Evolutionary conservation across 2,329 filamentous ascomycete species (phyloP).

Genomic region (Drechslera avenae): DNA sequence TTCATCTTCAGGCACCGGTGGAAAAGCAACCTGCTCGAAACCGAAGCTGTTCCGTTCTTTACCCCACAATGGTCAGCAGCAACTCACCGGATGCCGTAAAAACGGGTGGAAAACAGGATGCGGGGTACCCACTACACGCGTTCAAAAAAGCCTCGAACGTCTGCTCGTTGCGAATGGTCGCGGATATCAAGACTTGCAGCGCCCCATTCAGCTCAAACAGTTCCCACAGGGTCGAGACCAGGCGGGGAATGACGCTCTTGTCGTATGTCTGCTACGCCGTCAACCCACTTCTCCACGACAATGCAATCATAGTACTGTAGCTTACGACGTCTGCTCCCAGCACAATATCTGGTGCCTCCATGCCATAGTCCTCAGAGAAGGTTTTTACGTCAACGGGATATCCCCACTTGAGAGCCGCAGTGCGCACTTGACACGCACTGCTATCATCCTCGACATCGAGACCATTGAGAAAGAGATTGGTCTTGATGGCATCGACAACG

Average conservation of each 20-base stretch:
- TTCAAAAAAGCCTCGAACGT: slow-evolving; percentile 70
- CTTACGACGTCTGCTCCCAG: slow-evolving; percentile 74
- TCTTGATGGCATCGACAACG: slow-evolving; percentile 69
- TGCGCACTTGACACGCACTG: slow-evolving; percentile 44
- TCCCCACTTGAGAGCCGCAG: slow-evolving; percentile 69
- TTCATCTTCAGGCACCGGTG: slow-evolving; percentile 38
- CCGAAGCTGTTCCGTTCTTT: slow-evolving; percentile 47
- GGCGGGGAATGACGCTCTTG: slow-evolving; percentile 63
- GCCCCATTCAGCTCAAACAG: slow-evolving; percentile 63
- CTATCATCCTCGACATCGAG: slow-evolving; percentile 56
- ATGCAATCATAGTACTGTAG: slow-evolving; percentile 18
- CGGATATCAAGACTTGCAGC: slow-evolving; percentile 68
- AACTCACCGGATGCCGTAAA: slow-evolving; percentile 30
- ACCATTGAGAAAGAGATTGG: slow-evolving; percentile 71
- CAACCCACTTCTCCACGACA: slow-evolving; percentile 16
- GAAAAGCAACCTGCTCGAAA: slow-evolving; percentile 40
- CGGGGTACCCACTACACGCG: slow-evolving; percentile 59
- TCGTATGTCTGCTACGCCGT: slow-evolving; percentile 67
- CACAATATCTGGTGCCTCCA: slow-evolving; percentile 63
- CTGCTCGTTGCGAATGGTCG: slow-evolving; percentile 70
- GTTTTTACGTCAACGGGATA: slow-evolving; percentile 61
- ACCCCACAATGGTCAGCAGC: slow-evolving; percentile 47
- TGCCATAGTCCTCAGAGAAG: slow-evolving; percentile 60
- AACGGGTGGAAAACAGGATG: slow-evolving; percentile 21
- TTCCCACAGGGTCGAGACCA: slow-evolving; percentile 68